These are phyloP conservation scores for Cucumis sativus DNA, from an alignment of 306 rosid genomes.

Conservation along the genomic window DNA sequence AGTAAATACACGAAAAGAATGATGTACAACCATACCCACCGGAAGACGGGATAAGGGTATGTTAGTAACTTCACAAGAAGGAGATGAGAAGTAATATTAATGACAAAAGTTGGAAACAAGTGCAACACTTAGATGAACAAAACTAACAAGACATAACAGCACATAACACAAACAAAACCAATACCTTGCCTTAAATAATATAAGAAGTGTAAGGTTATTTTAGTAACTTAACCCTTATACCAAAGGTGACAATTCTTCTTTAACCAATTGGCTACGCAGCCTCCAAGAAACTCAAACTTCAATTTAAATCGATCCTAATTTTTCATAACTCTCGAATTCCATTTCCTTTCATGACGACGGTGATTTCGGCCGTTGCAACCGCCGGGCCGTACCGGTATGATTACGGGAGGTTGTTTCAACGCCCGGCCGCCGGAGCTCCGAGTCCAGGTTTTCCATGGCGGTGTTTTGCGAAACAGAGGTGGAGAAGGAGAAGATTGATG, in stretches of 20 bases:
- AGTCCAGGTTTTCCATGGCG: neutral
- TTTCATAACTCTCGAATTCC: neutral
- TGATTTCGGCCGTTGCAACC: slow-evolving; percentile 10
- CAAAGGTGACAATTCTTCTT: neutral
- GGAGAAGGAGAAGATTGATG: neutral
- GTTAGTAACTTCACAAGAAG: neutral
- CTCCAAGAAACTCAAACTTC: neutral
- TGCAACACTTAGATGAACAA: neutral
- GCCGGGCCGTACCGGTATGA: slow-evolving; percentile 1
- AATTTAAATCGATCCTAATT: neutral
- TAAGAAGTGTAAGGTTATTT: neutral
- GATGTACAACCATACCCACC: no score
- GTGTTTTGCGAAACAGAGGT: slow-evolving; percentile 8
- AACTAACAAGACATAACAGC: neutral
- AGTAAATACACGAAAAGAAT: neutral
- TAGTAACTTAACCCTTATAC: neutral
- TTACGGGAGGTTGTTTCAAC: neutral
- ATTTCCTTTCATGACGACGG: slow-evolving; percentile 14
- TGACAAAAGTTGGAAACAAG: no score
- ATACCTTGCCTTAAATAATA: neutral
- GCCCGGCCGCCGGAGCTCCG: neutral
- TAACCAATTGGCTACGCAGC: neutral
- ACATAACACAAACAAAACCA: neutral
- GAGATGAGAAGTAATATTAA: no score
- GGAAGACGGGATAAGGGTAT: neutral